Base-by-base conservation (phyloP, 495 filamentous ascomycete genomes). In the Rusavskia elegans region DNA sequence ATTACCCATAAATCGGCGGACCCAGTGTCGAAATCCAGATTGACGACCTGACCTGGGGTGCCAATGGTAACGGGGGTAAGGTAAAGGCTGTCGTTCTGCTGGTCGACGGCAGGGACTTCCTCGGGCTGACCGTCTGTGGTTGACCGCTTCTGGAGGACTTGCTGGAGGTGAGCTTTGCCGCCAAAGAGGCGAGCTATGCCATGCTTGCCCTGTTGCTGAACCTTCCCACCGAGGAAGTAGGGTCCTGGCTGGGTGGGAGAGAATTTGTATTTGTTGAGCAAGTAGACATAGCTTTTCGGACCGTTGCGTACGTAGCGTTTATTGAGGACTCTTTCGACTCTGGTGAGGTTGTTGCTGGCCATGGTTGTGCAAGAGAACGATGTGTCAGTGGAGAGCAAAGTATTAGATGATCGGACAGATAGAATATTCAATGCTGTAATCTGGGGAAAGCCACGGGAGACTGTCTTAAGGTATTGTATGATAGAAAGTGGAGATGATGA, bases 1-100 rank as follows among this genome's bases (percentile, higher is more conserved):
- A 73, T 53, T 71, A 89, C 83, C 85, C 83, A 90, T 38, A 87
- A 71, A 72, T 88, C 84, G 7, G 81, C 71, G 42, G 82, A 85
- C 11, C 83, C 85, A 29, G 84, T 87, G 64, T 90, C 84, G 57
- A 89, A 86, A 61, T 87, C 80, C 45, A 89, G 61, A 46, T 68
- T 74, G 52, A 87, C 49, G 38, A 65, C 80, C 70, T 89, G 83
- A 2, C 70, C 67, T 10, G 83, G 83, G 1, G 78, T 83, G 29
- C 85, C 85, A 57, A 89, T 82, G 6, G 61, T 53, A 40, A 89
- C 75, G 48, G 75, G 68, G 48, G 77, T 83, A 35, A 89, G 72
- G 57, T 87, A 87, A 69, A 77, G 64, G 21, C 76, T 70, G 53
- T 89, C 84, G 56, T 87, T 82, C 65, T 88, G 83, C 53, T 80